Base-by-base conservation (phyloP, 106 monocot species). In the Ottelia alismoides region DNA sequence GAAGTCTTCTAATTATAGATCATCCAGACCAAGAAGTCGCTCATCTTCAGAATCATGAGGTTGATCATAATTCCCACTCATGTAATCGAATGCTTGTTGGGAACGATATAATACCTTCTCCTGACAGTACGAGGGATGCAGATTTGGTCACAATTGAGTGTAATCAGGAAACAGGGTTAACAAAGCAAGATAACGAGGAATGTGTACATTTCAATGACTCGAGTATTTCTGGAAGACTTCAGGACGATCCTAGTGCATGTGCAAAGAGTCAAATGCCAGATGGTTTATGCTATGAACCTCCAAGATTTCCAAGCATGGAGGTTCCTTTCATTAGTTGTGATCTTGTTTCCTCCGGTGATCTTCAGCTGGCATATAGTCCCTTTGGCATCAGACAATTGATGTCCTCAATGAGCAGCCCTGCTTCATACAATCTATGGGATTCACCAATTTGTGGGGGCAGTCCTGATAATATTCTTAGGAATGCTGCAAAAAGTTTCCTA, bases 301-400 rank as follows among this genome's bases (percentile, higher is more conserved):
- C 96, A 67, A 65, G 79, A 24, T 75, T 99, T 70, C 85, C 82
- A 25, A 77, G 86, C 44, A 60, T 82, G 25, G 98, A 99, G 7
- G 58, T 86, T 50, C 98, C 98, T 22, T 99, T 99, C 75, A 58
- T 91, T 20, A 86, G 82, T 47, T 99, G 98, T 54, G 94, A 88
- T 43, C 80, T 88, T 7, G 57, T 75, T 43, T 70, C 82, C 18
- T 74, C 85, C 44, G 72, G 70, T 22, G 79, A 85, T 71, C 51
- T 76, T 57, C 85, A 79, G 43, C 80, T 80, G 64, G 90, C 71
- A 60, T 99, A 70, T 53, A 99, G 98, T 66, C 98, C 98, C 21
- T 70, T 99, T 52, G 98, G 98, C 12, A 86, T 99, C 53, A 61
- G 98, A 31, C 73, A 99, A 65, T 55, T 86, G 28, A 90, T 86